Conservation (phyloP, 2,329 filamentous ascomycete genomes). For the Phaeomoniella chlamydospora region DNA sequence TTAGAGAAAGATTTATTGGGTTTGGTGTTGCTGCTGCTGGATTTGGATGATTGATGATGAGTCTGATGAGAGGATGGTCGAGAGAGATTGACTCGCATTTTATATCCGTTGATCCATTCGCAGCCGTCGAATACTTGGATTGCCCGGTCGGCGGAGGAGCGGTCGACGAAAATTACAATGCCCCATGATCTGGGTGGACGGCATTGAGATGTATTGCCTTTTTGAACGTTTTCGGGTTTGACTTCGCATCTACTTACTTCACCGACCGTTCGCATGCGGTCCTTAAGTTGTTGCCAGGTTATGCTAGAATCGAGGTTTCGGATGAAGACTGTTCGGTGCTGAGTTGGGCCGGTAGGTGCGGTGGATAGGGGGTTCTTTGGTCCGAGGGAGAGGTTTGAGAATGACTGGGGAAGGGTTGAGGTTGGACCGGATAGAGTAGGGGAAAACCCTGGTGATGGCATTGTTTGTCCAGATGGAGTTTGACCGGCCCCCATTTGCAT, state of each 20-base stretch:
- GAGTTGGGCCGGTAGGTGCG: constrained; percentile 1
- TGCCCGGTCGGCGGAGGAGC: neutral
- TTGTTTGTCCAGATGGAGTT: too few species aligned
- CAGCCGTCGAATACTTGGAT: neutral
- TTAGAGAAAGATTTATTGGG: too few species aligned
- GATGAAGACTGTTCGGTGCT: constrained; percentile 10
- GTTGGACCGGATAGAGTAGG: too few species aligned
- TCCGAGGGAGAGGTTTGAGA: constrained; percentile 15
- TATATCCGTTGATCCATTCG: neutral
- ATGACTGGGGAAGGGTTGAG: too few species aligned
- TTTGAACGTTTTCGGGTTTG: neutral
- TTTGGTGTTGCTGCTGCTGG: too few species aligned
- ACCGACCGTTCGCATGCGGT: constrained; percentile 15
- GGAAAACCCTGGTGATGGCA: too few species aligned
- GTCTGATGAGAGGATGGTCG: too few species aligned
- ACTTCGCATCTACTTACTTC: constrained; percentile 19
- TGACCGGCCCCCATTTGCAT: too few species aligned
- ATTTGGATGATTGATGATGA: too few species aligned
- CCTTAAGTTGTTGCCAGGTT: constrained; percentile 14
- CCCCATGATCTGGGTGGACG: neutral
- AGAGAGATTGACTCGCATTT: too few species aligned
- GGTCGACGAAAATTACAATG: neutral
- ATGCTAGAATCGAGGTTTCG: constrained; percentile 15
- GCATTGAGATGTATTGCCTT: too few species aligned
- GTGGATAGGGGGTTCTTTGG: constrained; percentile 3